These are phyloP conservation scores for Aureoboletus auriporus DNA, from an alignment of 768 basidiomycete genomes.

Conservation along the genomic window DNA sequence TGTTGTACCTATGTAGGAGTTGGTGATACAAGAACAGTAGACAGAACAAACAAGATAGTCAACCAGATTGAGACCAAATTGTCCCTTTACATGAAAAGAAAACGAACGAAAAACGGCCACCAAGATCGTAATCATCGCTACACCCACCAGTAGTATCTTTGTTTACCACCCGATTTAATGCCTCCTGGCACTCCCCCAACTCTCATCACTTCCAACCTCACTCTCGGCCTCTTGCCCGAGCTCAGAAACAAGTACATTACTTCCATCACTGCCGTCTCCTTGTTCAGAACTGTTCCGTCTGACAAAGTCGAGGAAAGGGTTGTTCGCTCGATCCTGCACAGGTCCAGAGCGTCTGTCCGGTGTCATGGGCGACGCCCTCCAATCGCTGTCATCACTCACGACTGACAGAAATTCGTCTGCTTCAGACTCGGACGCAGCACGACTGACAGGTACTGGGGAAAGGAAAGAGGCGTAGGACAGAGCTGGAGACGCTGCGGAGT, in stretches of 20 bases:
- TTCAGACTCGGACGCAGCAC: slow-evolving; percentile 18
- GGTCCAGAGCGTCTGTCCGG: neutral
- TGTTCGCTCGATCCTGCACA: slow-evolving; percentile 7
- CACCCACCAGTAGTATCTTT: too few relatives aligned
- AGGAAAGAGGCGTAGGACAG: slow-evolving; percentile 23
- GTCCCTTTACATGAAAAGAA: neutral
- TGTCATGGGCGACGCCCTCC: slow-evolving; percentile 3
- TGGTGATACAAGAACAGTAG: neutral
- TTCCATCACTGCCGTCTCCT: slow-evolving; percentile 14
- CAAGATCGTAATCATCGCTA: too few relatives aligned
- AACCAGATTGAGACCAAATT: neutral
- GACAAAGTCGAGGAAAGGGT: slow-evolving; percentile 23
- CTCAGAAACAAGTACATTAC: slow-evolving; percentile 15
- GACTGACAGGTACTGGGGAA: slow-evolving; percentile 20
- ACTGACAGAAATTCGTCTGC: slow-evolving; percentile 24
- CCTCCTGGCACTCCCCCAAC: slow-evolving; percentile 23
- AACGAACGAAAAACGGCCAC: too few relatives aligned
- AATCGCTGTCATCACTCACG: slow-evolving; percentile 16
- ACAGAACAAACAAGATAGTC: neutral
- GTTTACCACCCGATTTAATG: slow-evolving; percentile 3
- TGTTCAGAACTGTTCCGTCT: neutral
- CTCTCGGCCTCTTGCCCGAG: slow-evolving; percentile 12
- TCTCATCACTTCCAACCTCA: slow-evolving; percentile 21
- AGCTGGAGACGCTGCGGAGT: slow-evolving; percentile 12
- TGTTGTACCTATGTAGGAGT: too few relatives aligned